phyloP scores from a whole-genome alignment of 306 rosid species.

The Fagus sylvatica region DNA sequence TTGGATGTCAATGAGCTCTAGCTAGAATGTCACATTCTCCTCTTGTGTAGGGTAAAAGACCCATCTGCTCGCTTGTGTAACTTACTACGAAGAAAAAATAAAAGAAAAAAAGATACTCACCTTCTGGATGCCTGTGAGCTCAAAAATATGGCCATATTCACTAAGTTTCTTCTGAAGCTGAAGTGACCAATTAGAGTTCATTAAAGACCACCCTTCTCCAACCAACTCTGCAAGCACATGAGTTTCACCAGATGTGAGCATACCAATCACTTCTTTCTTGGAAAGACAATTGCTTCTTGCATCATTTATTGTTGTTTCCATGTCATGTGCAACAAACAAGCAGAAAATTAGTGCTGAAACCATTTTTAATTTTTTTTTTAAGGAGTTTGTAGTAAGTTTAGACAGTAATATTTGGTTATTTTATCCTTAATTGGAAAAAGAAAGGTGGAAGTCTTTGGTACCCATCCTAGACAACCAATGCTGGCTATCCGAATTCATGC shows the following conservation, averaged over 20 bases:
- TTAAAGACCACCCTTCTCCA: constrained; percentile 37
- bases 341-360: not conserved
- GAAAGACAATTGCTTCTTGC: constrained; percentile 2
- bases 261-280: constrained; percentile 30
- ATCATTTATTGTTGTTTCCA: constrained; percentile 27
- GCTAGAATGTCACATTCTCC: too few relatives aligned
- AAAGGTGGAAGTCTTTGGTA: not conserved
- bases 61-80: too few relatives aligned
- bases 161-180: constrained; percentile 12
- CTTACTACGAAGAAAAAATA: too few relatives aligned
- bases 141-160: constrained; percentile 28
- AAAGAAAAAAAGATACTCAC: constrained; percentile 10
- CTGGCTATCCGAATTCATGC: not conserved
- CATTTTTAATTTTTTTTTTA: not conserved
- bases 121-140: constrained; percentile 39
- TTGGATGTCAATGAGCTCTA: constrained; percentile 30
- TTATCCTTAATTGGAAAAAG: not conserved
- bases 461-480: not conserved
- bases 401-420: not conserved
- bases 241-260: constrained; percentile 25
- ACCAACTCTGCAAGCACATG: constrained; percentile 34
- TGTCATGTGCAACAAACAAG: not conserved
- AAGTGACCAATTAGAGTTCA: constrained; percentile 38
- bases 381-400: not conserved
- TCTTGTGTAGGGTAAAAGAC: too few relatives aligned